Evolutionary conservation across 2,329 filamentous ascomycete species (phyloP), one percentile per base, ranked within the genome.

Genomic region (Thermomyces lanuginosus): DNA sequence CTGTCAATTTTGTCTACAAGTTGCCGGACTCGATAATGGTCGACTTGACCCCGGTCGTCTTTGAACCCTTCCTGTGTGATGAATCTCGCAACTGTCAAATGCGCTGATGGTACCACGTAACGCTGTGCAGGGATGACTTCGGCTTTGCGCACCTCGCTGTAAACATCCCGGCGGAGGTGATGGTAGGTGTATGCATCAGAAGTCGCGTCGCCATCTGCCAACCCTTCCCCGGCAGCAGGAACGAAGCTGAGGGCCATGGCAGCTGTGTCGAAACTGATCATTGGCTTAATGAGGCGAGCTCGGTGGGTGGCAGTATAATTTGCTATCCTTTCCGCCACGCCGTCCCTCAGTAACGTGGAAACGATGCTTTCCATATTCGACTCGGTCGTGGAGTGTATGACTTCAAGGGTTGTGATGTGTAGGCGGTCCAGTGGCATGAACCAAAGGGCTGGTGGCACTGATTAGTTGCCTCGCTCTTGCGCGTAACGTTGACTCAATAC

Each of bases 191-290:
- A 93, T 1, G 39, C 44, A 38, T 89, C 77, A n/a, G n/a, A n/a
- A n/a, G n/a, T n/a, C n/a, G n/a, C n/a, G 10, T 69, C 64, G 8
- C 39, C 31, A 8, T 46, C 37, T n/a, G n/a, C n/a, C n/a, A n/a
- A n/a, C 1, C 48, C 41, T 54, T 82, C 76, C 7, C 70, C 72
- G 3, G 72, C 65, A 0, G 80, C 81, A 0, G 86, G 84, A 2
- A 93, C 58, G 51, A 91, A 93, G 14, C 79, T 89, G 17, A 95
- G 55, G 1, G 86, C 86, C 29, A 93, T 63, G 9, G 83, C 86
- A 4, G 82, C 75, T 1, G 79, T 67, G 47, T 95, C 86, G 45
- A 78, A 92, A 13, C 79, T 82, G 23, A 95, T 50, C 47, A 77
- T 63, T 1, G 86, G 86, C 49, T 78, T 89, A 33, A 91, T 69